Evolutionary conservation across 805 yeast genomes (phyloP).

Genomic region (Myxozyma melibiosi): DNA sequence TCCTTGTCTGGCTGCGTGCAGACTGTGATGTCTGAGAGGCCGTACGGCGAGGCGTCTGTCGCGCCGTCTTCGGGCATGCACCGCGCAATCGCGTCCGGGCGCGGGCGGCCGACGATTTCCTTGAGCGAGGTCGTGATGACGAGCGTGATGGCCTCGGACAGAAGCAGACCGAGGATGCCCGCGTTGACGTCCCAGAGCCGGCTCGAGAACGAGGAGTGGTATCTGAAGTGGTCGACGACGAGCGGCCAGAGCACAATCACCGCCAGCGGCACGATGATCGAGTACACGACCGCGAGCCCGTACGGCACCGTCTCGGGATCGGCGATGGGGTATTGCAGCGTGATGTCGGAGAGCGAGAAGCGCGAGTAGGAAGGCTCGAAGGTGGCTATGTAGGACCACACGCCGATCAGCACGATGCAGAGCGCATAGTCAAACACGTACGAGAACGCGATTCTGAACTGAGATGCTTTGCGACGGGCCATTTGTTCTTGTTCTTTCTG

Average conservation of each 20-base stretch:
- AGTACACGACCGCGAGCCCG: slow-evolving; percentile 50
- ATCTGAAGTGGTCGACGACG: slow-evolving; percentile 6
- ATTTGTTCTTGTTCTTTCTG: no score
- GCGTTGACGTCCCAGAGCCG: slow-evolving; percentile 56
- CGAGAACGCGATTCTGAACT: slow-evolving; percentile 22
- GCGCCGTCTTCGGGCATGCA: slow-evolving; percentile 60
- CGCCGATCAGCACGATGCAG: slow-evolving; percentile 16
- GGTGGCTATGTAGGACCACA: slow-evolving; percentile 20
- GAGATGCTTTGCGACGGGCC: slow-evolving; percentile 20
- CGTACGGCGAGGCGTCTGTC: slow-evolving; percentile 52
- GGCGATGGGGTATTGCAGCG: slow-evolving; percentile 81
- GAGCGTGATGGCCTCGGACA: slow-evolving; percentile 62
- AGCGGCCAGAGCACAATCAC: slow-evolving; percentile 34
- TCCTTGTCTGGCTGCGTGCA: slow-evolving; percentile 42
- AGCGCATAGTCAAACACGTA: slow-evolving; percentile 31
- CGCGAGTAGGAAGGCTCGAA: slow-evolving; percentile 21
- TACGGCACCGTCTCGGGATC: slow-evolving; percentile 70
- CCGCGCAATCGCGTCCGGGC: slow-evolving; percentile 90
- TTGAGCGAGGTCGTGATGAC: slow-evolving; percentile 73
- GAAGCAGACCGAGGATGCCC: slow-evolving; percentile 64
- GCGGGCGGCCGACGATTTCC: slow-evolving; percentile 81
- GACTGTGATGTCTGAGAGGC: slow-evolving; percentile 38
- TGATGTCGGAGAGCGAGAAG: slow-evolving; percentile 71
- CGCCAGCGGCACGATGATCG: slow-evolving; percentile 39
- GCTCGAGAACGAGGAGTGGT: slow-evolving; percentile 19